Base-by-base conservation (phyloP, 2,329 filamentous ascomycete genomes). In the Fusarium tjaetaba region DNA sequence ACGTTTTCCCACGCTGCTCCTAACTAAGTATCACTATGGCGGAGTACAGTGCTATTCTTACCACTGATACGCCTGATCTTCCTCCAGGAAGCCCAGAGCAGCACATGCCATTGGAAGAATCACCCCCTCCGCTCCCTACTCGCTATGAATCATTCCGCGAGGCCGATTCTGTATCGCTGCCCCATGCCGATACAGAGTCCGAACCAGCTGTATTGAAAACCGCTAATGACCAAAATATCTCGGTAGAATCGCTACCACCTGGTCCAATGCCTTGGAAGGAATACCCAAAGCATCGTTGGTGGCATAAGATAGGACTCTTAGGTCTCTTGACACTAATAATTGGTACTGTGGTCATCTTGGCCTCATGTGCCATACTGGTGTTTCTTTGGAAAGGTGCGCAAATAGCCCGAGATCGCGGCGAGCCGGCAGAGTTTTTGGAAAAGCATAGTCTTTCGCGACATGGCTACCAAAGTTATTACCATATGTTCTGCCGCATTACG, bases 221-320 rank as follows among this genome's bases (percentile, higher is more conserved):
- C 15, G 15, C 22, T 4, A 11, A 4, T 20, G 4, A 7, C 7
- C 11, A 34, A 11, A 34, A 15, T 34, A 11, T 8, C 7, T 18
- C 2, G 0, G 5, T 0, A 5, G 11, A 34, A 34, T 34, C 5
- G 30, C 11, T 11, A 20, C 11, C 16, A 4, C 5, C 8, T 14
- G 22, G 16, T 14, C 4, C 30, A 34, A 4, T 14, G 11, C 8
- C 30, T 7, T 14, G 11, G 5, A 34, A 18, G 0, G 34, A 34
- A 24, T 20, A 34, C 8, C 6, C 11, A 51, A 34, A 34, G 3
- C 16, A 20, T 24, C 30, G 6, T 16, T 51, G 48, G 22, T 34
- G 48, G 22, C n/a, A 20, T 4, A 20, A 51, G 11, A 20, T 34
- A 51, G 48, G n/a, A 18, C 48, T 34, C 4, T 0, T 24, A 0